Conservation (phyloP, 2,329 filamentous ascomycete genomes). For the Ophiocordyceps camponoti-rufipedis region DNA sequence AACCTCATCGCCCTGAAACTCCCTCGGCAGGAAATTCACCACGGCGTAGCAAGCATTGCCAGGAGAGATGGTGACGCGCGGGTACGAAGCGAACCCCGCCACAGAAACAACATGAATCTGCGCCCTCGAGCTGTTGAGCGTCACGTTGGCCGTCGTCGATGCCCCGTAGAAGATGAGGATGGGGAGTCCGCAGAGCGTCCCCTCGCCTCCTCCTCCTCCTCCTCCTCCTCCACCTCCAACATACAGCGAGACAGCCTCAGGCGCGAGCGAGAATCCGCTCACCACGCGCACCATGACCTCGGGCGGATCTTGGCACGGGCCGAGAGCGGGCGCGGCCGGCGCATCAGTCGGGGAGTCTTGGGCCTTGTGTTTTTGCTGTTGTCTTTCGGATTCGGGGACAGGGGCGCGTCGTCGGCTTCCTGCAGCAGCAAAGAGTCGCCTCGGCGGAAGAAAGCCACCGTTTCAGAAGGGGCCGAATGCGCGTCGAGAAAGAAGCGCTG, state of each 20-base stretch:
- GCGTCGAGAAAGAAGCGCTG: no score
- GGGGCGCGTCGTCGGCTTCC: no score
- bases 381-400: no score
- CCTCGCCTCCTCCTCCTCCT: conserved; percentile 54
- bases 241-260: conserved; percentile 73
- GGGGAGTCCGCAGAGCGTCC: conserved; percentile 61
- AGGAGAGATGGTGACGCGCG: conserved; percentile 81
- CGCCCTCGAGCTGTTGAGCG: conserved; percentile 77
- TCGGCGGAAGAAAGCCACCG: no score
- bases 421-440: no score
- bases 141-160: conserved; percentile 75
- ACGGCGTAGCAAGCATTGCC: conserved; percentile 82
- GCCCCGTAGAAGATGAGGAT: conserved; percentile 85
- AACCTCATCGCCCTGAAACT: conserved; percentile 89
- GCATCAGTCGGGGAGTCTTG: not conserved
- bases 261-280: conserved; percentile 59
- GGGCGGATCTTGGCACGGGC: not conserved
- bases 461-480: not conserved
- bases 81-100: conserved; percentile 77
- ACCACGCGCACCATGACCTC: conserved; percentile 66
- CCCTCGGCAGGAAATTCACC: conserved; percentile 75
- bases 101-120: conserved; percentile 85
- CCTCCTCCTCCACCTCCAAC: conserved; percentile 38
- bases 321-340: not conserved
- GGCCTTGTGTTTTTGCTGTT: no score